Base-by-base conservation (phyloP, 108 stramenopile species). In the Pseudonitzschia multistriata region DNA sequence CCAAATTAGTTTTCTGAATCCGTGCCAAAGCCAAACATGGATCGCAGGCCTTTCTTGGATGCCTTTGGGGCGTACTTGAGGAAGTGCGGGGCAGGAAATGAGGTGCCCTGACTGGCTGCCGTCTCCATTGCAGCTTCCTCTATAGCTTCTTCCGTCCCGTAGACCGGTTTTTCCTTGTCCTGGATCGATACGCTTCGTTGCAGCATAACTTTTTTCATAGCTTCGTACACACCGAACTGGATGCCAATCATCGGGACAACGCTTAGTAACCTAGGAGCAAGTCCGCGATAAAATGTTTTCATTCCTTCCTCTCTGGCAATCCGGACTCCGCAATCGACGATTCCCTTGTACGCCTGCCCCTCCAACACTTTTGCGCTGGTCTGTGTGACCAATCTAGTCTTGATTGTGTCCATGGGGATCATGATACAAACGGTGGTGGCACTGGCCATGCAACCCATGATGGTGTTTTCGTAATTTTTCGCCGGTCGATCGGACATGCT, bases 241-340 rank as follows among this genome's bases (percentile, higher is more conserved):
- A 98, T 96, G 1, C 96, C 98, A 81, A 97, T 98, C 98, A 97
- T 97, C 29, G 98, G 98, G 35, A 98, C 98, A 36, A 97, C 97
- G 74, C 90, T 88, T 14, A 98, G 78, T 35, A 98, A 77, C 28
- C 98, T 79, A 40, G 98, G 98, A 36, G 96, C 76, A 21, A 98
- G 84, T 30, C 96, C 94, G 22, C 95, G 81, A 71, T 98, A 98
- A 67, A 98, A 97, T 10, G 94, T 81, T 25, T 73, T 74, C 28
- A 96, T 66, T 11, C 97, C 98, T 70, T 98, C 98, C 68, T 97
- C 97, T 69, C 70, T 67, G 34, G 88, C 71, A 33, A 98, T 87
- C 21, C 93, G 72, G 14, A 76, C 30, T 40, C 93, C 95, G 69
- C 97, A 97, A 75, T 98, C 97, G 37, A 86, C 78, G 49, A 98